Percentiles rank a stretch among this genome's conserved stretches.
Evolutionary conservation across 1,139 yeast species (phyloP).

Genomic region (Yamadazyma oceani): DNA sequence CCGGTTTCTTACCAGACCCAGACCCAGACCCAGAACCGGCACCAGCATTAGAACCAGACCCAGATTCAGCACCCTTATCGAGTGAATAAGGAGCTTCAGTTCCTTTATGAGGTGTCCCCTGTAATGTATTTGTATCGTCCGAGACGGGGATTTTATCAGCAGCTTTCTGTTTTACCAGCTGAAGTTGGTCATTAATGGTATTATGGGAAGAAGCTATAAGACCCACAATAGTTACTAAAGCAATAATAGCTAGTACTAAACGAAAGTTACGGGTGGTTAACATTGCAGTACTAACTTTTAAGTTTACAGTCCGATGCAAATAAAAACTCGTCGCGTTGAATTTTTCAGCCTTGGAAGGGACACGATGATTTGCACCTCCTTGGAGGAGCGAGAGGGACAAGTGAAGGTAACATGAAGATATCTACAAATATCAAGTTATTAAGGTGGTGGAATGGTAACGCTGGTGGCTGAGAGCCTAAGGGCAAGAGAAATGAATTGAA

Average conservation of each 20-base stretch:
- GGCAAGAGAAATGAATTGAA: too few species aligned
- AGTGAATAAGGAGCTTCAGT: conserved; percentile 37
- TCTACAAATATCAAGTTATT: too few species aligned
- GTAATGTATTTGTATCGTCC: conserved; percentile 31
- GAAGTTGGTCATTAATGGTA: conserved; percentile 26
- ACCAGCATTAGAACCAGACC: conserved; percentile 10
- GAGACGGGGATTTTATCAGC: conserved; percentile 22
- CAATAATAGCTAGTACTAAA: conserved; percentile 34
- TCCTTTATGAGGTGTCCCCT: conserved; percentile 35
- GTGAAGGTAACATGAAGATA: too few species aligned
- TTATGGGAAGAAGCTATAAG: conserved; percentile 37
- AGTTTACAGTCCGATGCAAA: neutral
- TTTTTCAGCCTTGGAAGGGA: neutral
- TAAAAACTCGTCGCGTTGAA: neutral
- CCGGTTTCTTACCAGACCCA: conserved; percentile 9
- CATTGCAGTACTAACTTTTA: conserved; percentile 18
- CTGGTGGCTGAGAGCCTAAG: too few species aligned
- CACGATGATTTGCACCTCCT: too few species aligned
- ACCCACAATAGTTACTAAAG: conserved; percentile 35
- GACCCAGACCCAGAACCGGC: conserved; percentile 12
- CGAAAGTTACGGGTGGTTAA: conserved; percentile 40
- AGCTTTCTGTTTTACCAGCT: conserved; percentile 27
- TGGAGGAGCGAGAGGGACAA: too few species aligned
- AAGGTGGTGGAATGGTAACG: too few species aligned
- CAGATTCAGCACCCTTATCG: conserved; percentile 10